Evolutionary conservation across 495 filamentous ascomycete genomes (phyloP).

Genomic region (Lasiosphaeris hirsuta): DNA sequence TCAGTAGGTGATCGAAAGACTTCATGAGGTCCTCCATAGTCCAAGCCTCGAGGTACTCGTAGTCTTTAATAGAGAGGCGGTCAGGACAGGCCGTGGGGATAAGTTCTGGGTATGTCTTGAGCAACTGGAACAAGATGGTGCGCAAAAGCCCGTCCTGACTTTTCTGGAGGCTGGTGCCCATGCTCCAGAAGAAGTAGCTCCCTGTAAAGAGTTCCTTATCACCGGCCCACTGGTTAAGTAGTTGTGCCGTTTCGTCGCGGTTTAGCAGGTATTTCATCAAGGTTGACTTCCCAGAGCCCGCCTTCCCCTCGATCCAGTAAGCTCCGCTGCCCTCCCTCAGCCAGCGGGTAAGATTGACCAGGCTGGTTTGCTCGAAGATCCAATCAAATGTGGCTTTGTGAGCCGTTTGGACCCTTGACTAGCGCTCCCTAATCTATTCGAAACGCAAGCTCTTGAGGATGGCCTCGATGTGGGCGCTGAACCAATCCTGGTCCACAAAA

Average conservation of each 20-base stretch:
- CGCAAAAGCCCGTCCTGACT: slow-evolving; percentile 40
- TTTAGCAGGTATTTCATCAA: slow-evolving; percentile 40
- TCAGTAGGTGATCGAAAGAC: too few relatives aligned
- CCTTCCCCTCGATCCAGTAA: slow-evolving; percentile 17
- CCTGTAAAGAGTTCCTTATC: slow-evolving; percentile 26
- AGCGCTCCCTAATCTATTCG: not conserved
- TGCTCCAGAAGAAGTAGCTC: slow-evolving; percentile 46
- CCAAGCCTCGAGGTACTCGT: too few relatives aligned
- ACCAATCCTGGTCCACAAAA: not conserved
- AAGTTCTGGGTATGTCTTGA: slow-evolving; percentile 26
- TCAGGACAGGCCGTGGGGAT: too few relatives aligned
- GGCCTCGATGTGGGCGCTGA: not conserved
- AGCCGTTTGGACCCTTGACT: not conserved
- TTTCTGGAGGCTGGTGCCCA: slow-evolving; percentile 35
- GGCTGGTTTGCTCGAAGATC: not conserved
- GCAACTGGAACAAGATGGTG: slow-evolving; percentile 35
- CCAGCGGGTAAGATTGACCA: not conserved
- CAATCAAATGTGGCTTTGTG: not conserved
- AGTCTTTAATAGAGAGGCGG: too few relatives aligned
- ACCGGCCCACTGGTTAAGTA: slow-evolving; percentile 30
- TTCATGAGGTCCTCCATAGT: not conserved
- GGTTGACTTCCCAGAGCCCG: slow-evolving; percentile 47
- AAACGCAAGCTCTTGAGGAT: not conserved
- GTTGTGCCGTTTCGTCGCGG: slow-evolving; percentile 14
- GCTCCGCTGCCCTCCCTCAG: not conserved